These are phyloP conservation scores for Neurospora hispaniola DNA, from an alignment of 495 filamentous ascomycete species.

Conservation along the genomic window DNA sequence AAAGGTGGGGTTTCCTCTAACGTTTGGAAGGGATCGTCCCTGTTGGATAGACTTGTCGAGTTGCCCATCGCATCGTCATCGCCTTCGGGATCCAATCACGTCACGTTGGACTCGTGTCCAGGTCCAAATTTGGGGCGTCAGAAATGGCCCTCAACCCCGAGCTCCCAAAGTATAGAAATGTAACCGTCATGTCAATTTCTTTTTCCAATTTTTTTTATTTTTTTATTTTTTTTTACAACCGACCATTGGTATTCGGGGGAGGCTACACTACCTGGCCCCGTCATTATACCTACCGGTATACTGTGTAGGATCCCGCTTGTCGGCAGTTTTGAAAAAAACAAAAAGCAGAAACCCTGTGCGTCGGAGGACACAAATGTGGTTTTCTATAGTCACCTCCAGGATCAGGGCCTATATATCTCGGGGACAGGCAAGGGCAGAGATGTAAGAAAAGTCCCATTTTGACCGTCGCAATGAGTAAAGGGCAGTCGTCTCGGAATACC, in stretches of 20 bases:
- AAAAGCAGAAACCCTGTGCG: not conserved
- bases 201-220: no score
- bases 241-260: not conserved
- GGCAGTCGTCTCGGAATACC: not conserved
- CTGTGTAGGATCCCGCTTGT: not conserved
- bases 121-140: not conserved
- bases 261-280: not conserved
- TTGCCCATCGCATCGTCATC: conserved; percentile 9
- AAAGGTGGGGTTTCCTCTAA: not conserved
- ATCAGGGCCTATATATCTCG: not conserved
- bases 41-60: not conserved
- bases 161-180: not conserved
- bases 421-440: not conserved
- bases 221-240: not conserved
- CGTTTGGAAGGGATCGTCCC: not conserved
- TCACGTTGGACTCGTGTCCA: not conserved
- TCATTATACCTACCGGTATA: not conserved
- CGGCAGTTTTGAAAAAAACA: not conserved
- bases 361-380: not conserved
- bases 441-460: not conserved
- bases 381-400: not conserved
- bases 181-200: not conserved
- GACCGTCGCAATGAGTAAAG: not conserved
- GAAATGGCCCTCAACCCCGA: not conserved
- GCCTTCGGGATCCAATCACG: conserved; percentile 7